Base-by-base conservation (phyloP, 208 protist species). In the Leishmania lainsoni region DNA sequence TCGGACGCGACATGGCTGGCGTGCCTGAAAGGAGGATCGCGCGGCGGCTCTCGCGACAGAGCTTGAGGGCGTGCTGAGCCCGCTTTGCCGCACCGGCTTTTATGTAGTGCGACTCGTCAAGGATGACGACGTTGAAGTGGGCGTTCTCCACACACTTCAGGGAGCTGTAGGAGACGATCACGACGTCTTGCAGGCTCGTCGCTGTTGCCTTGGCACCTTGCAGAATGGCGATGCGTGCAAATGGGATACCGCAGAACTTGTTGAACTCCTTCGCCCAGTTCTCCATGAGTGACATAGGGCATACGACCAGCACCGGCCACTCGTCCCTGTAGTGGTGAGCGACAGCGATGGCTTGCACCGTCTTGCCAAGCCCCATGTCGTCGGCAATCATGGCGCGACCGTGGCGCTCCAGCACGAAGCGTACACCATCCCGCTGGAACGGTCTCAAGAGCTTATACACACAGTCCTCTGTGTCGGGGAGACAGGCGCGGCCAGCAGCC, bases 301-400 rank as follows among this genome's bases (percentile, higher is more conserved):
- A 98, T 48, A 99, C 81, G 51, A 99, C 91, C 35, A 98, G 88
- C 45, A 99, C 82, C n/a, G 98, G 98, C 98, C 98, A 99, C 78
- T 99, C 96, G 22, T 90, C 59, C 0, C 89, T 81, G 87, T 98
- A 99, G 83, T 97, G 96, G 66, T 94, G 90, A 0, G 96, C 88
- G 20, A 99, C 83, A 2, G 97, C 96, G 54, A 99, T 98, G 12
- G 98, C 95, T 90, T 99, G 97, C 48, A 99, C 86, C 16, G 98
- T 99, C 83, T 99, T 99, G 48, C 98, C 98, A 29, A 99, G 85
- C 8, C 98, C 98, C 98, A 99, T 99, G 78, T 99, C 98, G 79
- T 99, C 98, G 58, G 94, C 97, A 70, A 99, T 97, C 86, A 98
- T 93, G n/a, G 90, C 95, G 59, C 92, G 94, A 8, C 96, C 97